Evolutionary conservation across 257 asterid genomes (phyloP), one percentile per base, ranked within the genome.

Genomic region (Ophiorrhiza pumila): DNA sequence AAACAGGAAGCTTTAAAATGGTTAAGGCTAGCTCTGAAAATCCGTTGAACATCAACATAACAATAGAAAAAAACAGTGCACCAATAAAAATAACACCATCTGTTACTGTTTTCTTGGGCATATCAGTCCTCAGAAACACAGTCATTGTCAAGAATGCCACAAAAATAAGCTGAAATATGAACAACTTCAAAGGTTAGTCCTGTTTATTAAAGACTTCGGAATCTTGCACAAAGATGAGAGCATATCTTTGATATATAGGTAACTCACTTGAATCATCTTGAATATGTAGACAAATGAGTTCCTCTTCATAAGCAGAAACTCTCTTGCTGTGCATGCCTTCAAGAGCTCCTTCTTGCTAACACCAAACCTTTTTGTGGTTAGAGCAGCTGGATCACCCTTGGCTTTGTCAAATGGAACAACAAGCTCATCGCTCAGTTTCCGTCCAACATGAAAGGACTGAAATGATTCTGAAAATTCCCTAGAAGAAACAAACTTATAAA

Each of bases 21-120:
- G 85, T 81, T 86, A 91, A 83, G 1, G 96, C 88, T 35, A 91
- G 91, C 86, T 93, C 98, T 82, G 87, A 79, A 55, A 86, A 85
- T 63, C 98, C 98, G 72, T 89, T 89, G 76, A 91, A 93, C 79
- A 91, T 91, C 74, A 91, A 78, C 86, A 85, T 85, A 67, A 91
- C 89, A 68, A 87, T 79, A 14, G 88, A 81, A 71, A 84, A 93
- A 83, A 86, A 91, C n/a, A 93, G 86, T 39, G 95, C 98, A 11
- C 98, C 98, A n/a, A 91, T 85, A 74, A 79, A 91, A 62, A 87
- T 69, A 62, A 88, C 95, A 68, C 96, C 98, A 79, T 93, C 96
- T 3, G 78, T 85, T 59, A 84, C 79, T 32, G 84, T 84, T 66
- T 83, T 75, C 23, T 72, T 94, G 76, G 77, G 91, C 89, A 89